Percentiles rank a stretch among this genome's conserved stretches.
Conservation (phyloP, 768 basidiomycete species). For the Lactifluus rugatus region DNA sequence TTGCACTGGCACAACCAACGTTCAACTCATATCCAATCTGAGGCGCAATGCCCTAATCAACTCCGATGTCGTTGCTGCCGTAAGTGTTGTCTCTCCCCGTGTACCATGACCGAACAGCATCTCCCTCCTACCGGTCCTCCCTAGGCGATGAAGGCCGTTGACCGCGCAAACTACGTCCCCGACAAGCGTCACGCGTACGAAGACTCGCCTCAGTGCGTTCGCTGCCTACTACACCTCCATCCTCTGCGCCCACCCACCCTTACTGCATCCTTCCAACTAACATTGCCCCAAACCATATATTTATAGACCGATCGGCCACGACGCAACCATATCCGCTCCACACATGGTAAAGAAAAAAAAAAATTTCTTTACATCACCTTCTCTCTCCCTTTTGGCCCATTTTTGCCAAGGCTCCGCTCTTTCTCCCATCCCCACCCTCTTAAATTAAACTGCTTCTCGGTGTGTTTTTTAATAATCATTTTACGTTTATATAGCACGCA, state of each 20-base stretch:
- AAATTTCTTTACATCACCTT: too few relatives aligned
- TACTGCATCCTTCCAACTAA: not conserved
- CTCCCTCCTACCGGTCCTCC: not conserved
- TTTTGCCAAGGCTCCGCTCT: too few relatives aligned
- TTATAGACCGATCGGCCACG: slow-evolving; percentile 53
- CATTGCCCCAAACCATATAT: not conserved
- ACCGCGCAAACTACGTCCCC: slow-evolving; percentile 38
- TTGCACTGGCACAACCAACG: slow-evolving; percentile 58
- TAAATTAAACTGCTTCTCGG: too few relatives aligned
- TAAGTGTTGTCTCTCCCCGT: slow-evolving; percentile 26
- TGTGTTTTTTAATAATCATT: too few relatives aligned
- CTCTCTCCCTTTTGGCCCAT: not conserved
- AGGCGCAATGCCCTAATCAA: slow-evolving; percentile 41
- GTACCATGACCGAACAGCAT: not conserved
- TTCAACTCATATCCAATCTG: slow-evolving; percentile 67
- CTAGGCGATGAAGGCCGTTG: slow-evolving; percentile 39
- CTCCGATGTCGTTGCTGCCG: slow-evolving; percentile 45
- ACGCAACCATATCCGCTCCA: slow-evolving; percentile 91
- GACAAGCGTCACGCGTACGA: slow-evolving; percentile 33
- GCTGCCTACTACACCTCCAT: not conserved
- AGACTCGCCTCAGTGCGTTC: slow-evolving; percentile 39
- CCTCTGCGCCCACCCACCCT: not conserved
- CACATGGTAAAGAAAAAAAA: slow-evolving; percentile 33
- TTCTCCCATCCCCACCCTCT: too few relatives aligned
- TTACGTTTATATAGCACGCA: slow-evolving; percentile 48